Evolutionary conservation across 2,329 filamentous ascomycete species (phyloP).

Genomic region (Thelonectria olida): DNA sequence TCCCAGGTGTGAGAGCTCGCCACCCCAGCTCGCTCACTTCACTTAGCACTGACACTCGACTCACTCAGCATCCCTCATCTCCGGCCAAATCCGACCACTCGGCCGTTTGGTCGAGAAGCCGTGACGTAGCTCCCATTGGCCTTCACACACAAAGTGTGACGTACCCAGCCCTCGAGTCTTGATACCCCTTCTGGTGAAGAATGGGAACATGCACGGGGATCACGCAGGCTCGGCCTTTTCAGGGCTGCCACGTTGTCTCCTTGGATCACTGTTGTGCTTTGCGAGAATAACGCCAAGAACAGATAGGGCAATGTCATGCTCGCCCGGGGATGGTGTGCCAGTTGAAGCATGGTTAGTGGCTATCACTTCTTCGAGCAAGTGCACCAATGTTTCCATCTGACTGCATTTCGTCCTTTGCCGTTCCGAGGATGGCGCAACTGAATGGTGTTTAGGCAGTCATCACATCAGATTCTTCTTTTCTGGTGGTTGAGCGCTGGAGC

Average conservation of each 20-base stretch:
- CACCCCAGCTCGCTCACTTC: neutral
- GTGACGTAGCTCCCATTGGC: slow-evolving; percentile 4
- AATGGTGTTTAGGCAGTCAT: slow-evolving; percentile 8
- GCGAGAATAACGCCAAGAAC: neutral
- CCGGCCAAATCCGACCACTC: neutral
- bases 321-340: neutral
- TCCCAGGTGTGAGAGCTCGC: neutral
- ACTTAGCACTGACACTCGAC: slow-evolving; percentile 12
- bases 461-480: neutral
- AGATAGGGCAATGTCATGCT: neutral
- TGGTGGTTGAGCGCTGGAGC: neutral
- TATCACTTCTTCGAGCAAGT: neutral
- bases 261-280: neutral
- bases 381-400: slow-evolving; percentile 28
- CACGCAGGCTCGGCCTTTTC: slow-evolving; percentile 11
- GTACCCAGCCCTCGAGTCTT: slow-evolving; percentile 31
- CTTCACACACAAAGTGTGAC: neutral
- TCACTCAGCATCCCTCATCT: slow-evolving; percentile 7
- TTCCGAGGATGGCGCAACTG: slow-evolving; percentile 14
- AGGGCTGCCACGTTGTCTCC: slow-evolving; percentile 11
- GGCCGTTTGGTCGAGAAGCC: neutral
- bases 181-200: slow-evolving; percentile 28
- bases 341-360: neutral
- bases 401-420: slow-evolving; percentile 22
- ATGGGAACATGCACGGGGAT: slow-evolving; percentile 5